phyloP scores from a whole-genome alignment of 345 rosid genomes.

The Pelargonium nanum region DNA sequence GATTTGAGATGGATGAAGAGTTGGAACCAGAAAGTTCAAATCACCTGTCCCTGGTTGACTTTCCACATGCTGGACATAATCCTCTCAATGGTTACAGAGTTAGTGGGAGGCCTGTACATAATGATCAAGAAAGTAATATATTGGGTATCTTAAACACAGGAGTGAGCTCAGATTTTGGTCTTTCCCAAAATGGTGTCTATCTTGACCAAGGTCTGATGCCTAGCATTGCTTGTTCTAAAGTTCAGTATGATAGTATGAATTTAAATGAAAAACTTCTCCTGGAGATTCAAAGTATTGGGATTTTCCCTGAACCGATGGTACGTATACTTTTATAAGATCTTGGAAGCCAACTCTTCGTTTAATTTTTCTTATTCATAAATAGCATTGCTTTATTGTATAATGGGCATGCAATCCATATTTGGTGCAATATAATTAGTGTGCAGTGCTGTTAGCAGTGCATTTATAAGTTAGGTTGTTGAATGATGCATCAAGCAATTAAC shows the following conservation, averaged over 20 bases:
- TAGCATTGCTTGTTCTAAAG: constrained; percentile 32
- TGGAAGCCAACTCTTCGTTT: not conserved
- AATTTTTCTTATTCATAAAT: not conserved
- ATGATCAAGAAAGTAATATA: constrained; percentile 40
- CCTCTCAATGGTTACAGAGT: constrained; percentile 40
- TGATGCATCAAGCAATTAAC: not conserved
- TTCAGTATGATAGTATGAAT: constrained; percentile 48
- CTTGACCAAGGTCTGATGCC: constrained; percentile 31
- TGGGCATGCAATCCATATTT: not conserved
- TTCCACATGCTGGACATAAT: constrained; percentile 19
- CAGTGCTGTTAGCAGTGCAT: not conserved
- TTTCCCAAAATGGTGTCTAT: constrained; percentile 35
- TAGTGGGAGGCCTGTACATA: constrained; percentile 36
- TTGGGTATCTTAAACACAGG: constrained; percentile 25
- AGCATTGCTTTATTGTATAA: not conserved
- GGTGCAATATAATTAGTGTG: not conserved
- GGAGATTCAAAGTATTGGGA: constrained; percentile 80
- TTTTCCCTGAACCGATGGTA: constrained; percentile 71
- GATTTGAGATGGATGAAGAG: constrained; percentile 46
- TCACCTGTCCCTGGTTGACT: constrained; percentile 30
- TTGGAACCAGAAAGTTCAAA: constrained; percentile 44
- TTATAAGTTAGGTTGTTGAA: not conserved
- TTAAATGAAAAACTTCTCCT: constrained; percentile 57
- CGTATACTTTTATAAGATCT: constrained; percentile 13
- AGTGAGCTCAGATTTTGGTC: constrained; percentile 27